Evolutionary conservation across 2,329 filamentous ascomycete species (phyloP).

Genomic region (Cladosporium austrohemisphaericum): DNA sequence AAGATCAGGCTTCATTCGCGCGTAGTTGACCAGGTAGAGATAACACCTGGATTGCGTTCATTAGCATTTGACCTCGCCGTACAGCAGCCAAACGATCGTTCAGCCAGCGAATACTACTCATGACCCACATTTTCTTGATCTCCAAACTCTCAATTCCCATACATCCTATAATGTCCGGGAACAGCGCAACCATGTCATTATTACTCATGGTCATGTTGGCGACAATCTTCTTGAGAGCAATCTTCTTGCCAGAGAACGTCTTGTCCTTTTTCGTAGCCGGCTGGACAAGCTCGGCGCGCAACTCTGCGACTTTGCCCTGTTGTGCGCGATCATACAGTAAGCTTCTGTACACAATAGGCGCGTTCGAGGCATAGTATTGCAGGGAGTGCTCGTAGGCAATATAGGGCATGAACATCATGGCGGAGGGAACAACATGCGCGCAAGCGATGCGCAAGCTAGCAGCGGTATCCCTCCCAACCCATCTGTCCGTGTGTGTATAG

Average conservation of each 20-base stretch:
- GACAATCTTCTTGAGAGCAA: constrained; percentile 97
- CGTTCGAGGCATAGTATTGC: constrained; percentile 31
- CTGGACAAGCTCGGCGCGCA: constrained; percentile 74
- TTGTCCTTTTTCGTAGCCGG: constrained; percentile 93
- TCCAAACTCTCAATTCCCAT: constrained; percentile 94
- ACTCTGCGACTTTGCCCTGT: constrained; percentile 98
- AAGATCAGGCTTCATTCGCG: constrained; percentile 87
- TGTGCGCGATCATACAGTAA: constrained; percentile 44
- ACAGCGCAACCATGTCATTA: constrained; percentile 97
- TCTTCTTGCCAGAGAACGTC: constrained; percentile 91
- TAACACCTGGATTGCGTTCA: constrained; percentile 69
- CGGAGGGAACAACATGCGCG: background rate
- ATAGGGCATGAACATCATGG: constrained; percentile 37
- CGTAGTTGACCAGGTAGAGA: constrained; percentile 94
- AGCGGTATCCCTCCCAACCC: too few species aligned
- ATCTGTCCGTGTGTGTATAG: background rate
- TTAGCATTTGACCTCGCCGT: constrained; percentile 28
- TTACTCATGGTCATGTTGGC: constrained; percentile 99
- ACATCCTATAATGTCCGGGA: constrained; percentile 90
- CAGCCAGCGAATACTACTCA: background rate
- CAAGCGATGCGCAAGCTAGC: background rate
- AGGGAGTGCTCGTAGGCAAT: constrained; percentile 27
- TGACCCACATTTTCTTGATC: constrained; percentile 95
- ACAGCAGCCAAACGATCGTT: background rate
- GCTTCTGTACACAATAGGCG: constrained; percentile 29